A percentile compares a stretch with the other conserved stretches of the same genome.
Conservation (phyloP, 148 eudicot species). For the Vaccinium macrocarpon region DNA sequence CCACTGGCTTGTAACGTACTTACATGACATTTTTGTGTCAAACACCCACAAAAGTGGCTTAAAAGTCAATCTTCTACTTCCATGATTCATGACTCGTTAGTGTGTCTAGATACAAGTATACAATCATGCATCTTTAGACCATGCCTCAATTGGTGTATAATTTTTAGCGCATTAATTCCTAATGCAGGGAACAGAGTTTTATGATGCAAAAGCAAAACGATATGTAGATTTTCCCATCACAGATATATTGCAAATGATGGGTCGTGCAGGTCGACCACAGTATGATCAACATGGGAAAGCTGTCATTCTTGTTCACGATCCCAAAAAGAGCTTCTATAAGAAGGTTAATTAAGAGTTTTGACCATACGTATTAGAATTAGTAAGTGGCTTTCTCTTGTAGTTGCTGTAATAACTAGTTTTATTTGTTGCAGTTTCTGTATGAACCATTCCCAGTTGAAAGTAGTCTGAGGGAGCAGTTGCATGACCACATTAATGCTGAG, state of each 20-base stretch:
- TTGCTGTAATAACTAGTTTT: conserved; percentile 15
- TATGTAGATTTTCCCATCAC: conserved; percentile 98
- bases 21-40: not conserved
- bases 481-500: conserved; percentile 95
- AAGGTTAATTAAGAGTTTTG: conserved; percentile 43
- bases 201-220: conserved; percentile 80
- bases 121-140: not conserved
- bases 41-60: not conserved
- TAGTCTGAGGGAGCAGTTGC: conserved; percentile 91
- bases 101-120: not conserved
- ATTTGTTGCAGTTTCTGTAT: conserved; percentile 71
- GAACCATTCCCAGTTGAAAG: conserved; percentile 99
- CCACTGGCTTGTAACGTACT: not conserved
- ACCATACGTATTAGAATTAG: not conserved
- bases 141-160: not conserved
- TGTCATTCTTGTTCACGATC: conserved; percentile 95
- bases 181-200: conserved; percentile 90
- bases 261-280: conserved; percentile 98
- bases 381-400: not conserved
- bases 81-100: not conserved
- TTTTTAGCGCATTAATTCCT: conserved; percentile 4
- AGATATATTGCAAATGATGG: conserved; percentile 99
- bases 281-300: conserved; percentile 98
- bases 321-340: conserved; percentile 95
- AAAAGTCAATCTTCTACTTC: not conserved